phyloP scores from a whole-genome alignment of 768 basidiomycete genomes.

The Nidularia sp. region DNA sequence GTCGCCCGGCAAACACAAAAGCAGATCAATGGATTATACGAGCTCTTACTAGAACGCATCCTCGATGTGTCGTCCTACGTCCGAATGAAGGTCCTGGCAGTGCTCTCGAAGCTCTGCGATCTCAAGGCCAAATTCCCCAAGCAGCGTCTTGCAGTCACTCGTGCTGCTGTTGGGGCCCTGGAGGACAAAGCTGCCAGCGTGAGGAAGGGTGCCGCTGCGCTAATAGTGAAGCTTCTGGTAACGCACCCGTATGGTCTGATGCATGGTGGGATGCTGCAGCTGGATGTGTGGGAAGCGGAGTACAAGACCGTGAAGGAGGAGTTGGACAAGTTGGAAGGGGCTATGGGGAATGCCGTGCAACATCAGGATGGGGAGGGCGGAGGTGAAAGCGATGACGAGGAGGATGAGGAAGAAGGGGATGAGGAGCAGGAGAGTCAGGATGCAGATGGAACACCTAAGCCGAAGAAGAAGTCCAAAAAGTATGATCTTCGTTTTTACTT shows the following conservation, averaged over 20 bases:
- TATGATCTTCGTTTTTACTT: slow-evolving; percentile 4
- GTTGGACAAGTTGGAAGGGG: slow-evolving; percentile 66
- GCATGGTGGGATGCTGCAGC: slow-evolving; percentile 78
- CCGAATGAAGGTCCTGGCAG: slow-evolving; percentile 79
- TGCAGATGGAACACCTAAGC: slow-evolving; percentile 13
- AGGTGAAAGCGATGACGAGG: slow-evolving; percentile 23
- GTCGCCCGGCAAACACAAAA: slow-evolving; percentile 52
- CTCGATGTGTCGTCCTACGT: slow-evolving; percentile 90
- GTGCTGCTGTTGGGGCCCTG: slow-evolving; percentile 72
- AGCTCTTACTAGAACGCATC: slow-evolving; percentile 80
- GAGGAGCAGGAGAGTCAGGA: no score
- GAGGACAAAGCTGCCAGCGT: slow-evolving; percentile 90
- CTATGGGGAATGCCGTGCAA: slow-evolving; percentile 59
- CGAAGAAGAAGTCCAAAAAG: slow-evolving; percentile 31
- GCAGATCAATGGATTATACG: slow-evolving; percentile 77
- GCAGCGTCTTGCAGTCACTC: slow-evolving; percentile 72
- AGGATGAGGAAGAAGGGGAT: slow-evolving; percentile 15
- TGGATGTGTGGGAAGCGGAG: slow-evolving; percentile 68
- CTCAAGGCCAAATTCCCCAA: slow-evolving; percentile 84
- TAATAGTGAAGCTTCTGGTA: slow-evolving; percentile 68
- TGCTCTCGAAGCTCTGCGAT: slow-evolving; percentile 68
- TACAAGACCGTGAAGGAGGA: slow-evolving; percentile 62
- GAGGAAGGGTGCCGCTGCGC: slow-evolving; percentile 75
- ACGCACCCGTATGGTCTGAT: slow-evolving; percentile 88
- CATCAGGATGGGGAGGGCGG: slow-evolving; percentile 34